Conservation (phyloP, 1,139 yeast genomes). For the Hansenula sp. region DNA sequence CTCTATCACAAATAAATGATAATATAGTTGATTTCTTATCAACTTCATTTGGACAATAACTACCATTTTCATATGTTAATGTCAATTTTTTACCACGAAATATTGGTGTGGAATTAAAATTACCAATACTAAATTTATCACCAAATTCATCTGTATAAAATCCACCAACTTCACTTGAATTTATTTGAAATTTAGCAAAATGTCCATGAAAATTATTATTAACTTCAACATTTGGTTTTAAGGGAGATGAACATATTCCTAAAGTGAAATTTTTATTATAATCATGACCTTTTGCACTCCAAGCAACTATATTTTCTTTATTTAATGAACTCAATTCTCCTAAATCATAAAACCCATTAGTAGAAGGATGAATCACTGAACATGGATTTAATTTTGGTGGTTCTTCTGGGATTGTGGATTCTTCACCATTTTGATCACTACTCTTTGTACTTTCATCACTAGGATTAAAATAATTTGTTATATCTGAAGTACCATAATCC, state of each 20-base stretch:
- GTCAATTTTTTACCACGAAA: slow-evolving; percentile 71
- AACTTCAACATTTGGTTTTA: slow-evolving; percentile 33
- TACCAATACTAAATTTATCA: slow-evolving; percentile 62
- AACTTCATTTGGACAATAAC: slow-evolving; percentile 51
- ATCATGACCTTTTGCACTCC: slow-evolving; percentile 71
- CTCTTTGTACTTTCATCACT: not conserved
- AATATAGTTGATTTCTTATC: slow-evolving; percentile 63
- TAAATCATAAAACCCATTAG: slow-evolving; percentile 52
- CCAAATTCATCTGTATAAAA: slow-evolving; percentile 53
- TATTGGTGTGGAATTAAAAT: slow-evolving; percentile 51
- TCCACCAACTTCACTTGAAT: slow-evolving; percentile 59
- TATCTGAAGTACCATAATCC: slow-evolving; percentile 18
- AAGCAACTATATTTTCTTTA: slow-evolving; percentile 34
- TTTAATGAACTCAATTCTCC: slow-evolving; percentile 41
- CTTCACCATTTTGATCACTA: slow-evolving; percentile 10
- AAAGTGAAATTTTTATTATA: slow-evolving; percentile 71
- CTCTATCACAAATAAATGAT: slow-evolving; percentile 78
- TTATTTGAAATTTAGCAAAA: slow-evolving; percentile 34
- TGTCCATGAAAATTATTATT: slow-evolving; percentile 27
- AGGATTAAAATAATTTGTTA: slow-evolving; percentile 9
- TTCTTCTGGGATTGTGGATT: slow-evolving; percentile 10
- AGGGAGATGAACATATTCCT: slow-evolving; percentile 72
- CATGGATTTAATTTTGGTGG: slow-evolving; percentile 42
- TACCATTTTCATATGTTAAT: slow-evolving; percentile 68
- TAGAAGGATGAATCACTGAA: slow-evolving; percentile 48